Conservation (phyloP, 2,329 filamentous ascomycete species). For the Cercospora beticola region DNA sequence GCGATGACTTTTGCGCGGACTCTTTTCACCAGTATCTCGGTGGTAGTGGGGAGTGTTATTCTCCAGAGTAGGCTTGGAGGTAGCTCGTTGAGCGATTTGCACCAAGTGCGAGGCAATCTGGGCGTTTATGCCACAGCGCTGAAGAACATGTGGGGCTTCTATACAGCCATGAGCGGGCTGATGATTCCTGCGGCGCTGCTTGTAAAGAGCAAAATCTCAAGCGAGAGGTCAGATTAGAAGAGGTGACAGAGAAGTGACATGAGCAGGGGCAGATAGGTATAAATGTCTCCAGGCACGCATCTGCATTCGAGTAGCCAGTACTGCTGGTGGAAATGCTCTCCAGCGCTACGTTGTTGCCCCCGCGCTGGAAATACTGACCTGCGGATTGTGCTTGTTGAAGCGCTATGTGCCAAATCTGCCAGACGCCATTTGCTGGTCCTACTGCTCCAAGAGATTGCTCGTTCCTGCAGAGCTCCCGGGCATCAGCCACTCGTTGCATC, state of each 20-base stretch:
- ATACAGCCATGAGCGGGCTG: conserved; percentile 24
- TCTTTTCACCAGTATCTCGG: conserved; percentile 48
- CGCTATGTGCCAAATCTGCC: neutral
- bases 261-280: neutral
- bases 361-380: neutral
- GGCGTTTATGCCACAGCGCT: conserved; percentile 50
- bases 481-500: neutral
- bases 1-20: conserved; percentile 51
- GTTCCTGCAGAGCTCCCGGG: neutral
- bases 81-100: conserved; percentile 44
- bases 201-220: conserved; percentile 8
- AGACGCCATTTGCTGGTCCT: neutral
- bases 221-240: neutral
- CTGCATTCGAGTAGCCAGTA: neutral
- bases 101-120: conserved; percentile 44
- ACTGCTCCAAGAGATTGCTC: neutral
- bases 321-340: neutral
- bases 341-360: neutral
- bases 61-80: conserved; percentile 40
- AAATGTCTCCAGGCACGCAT: neutral
- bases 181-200: conserved; percentile 8
- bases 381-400: neutral
- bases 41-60: conserved; percentile 53
- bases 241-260: neutral
- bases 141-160: conserved; percentile 52